Conservation (phyloP, 345 rosid genomes). For the Geranium brycei region DNA sequence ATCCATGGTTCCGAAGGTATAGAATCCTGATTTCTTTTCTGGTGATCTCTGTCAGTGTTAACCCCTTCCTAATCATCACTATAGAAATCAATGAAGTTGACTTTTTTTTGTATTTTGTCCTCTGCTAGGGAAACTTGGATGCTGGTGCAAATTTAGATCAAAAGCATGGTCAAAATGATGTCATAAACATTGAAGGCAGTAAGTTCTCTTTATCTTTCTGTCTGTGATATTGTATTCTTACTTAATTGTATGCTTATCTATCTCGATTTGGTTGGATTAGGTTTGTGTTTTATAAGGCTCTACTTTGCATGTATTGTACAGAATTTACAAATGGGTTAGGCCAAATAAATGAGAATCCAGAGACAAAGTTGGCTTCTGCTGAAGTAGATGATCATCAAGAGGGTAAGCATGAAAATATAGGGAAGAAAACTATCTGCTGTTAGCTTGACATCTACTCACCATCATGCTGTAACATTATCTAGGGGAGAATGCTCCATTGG, state of each 20-base stretch:
- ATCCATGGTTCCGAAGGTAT: not conserved
- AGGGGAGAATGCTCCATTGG: slow-evolving; percentile 31
- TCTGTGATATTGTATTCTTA: not conserved
- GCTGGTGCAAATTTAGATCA: not conserved
- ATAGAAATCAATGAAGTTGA: not conserved
- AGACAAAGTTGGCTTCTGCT: not conserved
- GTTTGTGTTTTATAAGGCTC: not conserved
- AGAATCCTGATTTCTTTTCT: too few species aligned
- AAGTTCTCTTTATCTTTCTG: not conserved
- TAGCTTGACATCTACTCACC: not conserved
- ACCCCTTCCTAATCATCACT: not conserved
- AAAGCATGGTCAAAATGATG: not conserved
- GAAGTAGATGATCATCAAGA: not conserved
- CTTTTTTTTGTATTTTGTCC: not conserved
- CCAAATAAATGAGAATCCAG: not conserved
- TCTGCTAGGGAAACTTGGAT: not conserved
- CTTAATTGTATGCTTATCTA: too few species aligned
- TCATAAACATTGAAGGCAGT: not conserved
- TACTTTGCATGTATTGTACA: not conserved
- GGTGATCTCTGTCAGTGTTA: not conserved
- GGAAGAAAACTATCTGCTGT: slow-evolving; percentile 5
- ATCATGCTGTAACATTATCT: not conserved
- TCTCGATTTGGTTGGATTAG: not conserved
- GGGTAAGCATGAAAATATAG: not conserved
- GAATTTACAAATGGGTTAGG: not conserved